Conservation (phyloP, 257 asterid species). For the Solanum sitiens region DNA sequence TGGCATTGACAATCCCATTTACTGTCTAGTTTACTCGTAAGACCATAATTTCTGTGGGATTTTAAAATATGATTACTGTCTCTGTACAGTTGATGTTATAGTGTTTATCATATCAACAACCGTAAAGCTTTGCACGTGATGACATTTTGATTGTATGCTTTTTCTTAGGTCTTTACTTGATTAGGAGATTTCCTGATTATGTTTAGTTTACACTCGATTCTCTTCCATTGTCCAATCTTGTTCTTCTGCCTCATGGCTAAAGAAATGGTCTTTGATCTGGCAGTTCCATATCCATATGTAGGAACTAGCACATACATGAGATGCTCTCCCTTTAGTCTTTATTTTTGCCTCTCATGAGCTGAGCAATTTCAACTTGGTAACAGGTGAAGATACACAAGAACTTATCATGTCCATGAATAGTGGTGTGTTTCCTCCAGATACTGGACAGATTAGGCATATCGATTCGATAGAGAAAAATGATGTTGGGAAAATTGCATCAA, state of each 20-base stretch:
- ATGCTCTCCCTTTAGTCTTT: not conserved
- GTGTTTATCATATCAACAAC: not conserved
- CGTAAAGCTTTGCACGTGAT: not conserved
- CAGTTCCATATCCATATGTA: not conserved
- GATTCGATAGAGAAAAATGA: constrained; percentile 1
- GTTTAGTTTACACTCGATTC: not conserved
- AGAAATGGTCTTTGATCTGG: not conserved
- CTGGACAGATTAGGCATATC: constrained; percentile 7
- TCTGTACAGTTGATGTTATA: not conserved
- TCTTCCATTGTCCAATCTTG: not conserved
- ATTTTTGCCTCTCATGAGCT: not conserved
- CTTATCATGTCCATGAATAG: constrained; percentile 8
- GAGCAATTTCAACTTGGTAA: constrained; percentile 4
- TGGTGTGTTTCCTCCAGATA: constrained; percentile 18
- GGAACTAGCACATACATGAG: not conserved
- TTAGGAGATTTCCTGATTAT: not conserved
- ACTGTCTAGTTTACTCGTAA: not conserved
- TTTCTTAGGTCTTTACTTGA: not conserved
- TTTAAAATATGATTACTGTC: not conserved
- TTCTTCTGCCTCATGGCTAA: not conserved
- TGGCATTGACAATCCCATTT: not conserved
- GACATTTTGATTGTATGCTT: not conserved
- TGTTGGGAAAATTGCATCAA: constrained; percentile 13
- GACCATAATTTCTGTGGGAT: not conserved
- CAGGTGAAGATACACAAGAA: constrained; percentile 63